Conservation (phyloP, 1,284 basidiomycete species). For the Boletus chippewaensis region DNA sequence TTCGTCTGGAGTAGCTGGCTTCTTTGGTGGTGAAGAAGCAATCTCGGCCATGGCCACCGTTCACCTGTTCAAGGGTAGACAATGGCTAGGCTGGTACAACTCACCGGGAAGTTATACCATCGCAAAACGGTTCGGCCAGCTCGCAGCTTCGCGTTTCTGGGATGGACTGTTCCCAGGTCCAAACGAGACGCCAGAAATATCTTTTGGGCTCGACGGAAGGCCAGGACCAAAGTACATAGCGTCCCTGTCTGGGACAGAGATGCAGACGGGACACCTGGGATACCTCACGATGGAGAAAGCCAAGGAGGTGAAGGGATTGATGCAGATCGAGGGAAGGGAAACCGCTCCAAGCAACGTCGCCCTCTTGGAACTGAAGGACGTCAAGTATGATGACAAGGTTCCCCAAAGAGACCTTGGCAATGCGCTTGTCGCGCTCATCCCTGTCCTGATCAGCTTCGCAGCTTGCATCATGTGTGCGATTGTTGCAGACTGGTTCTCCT, state of each 20-base stretch:
- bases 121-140: slow-evolving; percentile 25
- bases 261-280: slow-evolving; percentile 28
- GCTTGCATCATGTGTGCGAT: slow-evolving; percentile 21
- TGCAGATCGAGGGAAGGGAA: slow-evolving; percentile 14
- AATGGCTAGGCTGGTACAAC: slow-evolving; percentile 33
- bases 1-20: slow-evolving; percentile 24
- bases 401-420: slow-evolving; percentile 5
- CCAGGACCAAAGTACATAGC: slow-evolving; percentile 25
- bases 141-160: slow-evolving; percentile 27
- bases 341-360: slow-evolving; percentile 19
- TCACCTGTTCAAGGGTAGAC: slow-evolving; percentile 25
- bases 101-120: slow-evolving; percentile 30
- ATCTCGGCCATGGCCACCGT: slow-evolving; percentile 32
- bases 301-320: slow-evolving; percentile 1
- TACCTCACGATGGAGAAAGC: slow-evolving; percentile 22
- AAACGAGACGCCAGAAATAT: slow-evolving; percentile 24
- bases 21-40: slow-evolving; percentile 33
- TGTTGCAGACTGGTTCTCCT: slow-evolving; percentile 26
- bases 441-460: slow-evolving; percentile 23
- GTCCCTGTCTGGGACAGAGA: slow-evolving; percentile 24
- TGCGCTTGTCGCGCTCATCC: slow-evolving; percentile 15
- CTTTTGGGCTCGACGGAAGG: slow-evolving; percentile 28
- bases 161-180: slow-evolving; percentile 32
- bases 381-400: slow-evolving; percentile 15
- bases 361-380: slow-evolving; percentile 20